Conservation (phyloP, 2,329 filamentous ascomycete genomes). For the Chrysoporthe cubensis region DNA sequence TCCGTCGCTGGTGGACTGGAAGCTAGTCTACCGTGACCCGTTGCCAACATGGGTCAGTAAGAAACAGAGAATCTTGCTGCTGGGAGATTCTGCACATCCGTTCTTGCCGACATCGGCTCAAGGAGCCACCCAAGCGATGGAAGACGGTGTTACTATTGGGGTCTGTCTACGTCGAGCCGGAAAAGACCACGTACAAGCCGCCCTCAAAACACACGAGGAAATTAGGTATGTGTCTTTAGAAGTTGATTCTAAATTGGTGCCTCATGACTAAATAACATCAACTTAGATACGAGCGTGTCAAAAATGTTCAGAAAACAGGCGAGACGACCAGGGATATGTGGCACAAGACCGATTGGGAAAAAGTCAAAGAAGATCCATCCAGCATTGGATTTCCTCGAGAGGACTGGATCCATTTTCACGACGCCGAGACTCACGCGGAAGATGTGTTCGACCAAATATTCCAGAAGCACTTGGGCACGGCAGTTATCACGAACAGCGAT, state of each 20-base stretch:
- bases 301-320: constrained; percentile 53
- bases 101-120: constrained; percentile 54
- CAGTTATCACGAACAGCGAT: background rate
- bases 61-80: constrained; percentile 46
- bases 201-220: constrained; percentile 48
- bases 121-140: constrained; percentile 55
- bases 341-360: constrained; percentile 59
- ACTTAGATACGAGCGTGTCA: constrained; percentile 49
- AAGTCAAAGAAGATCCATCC: constrained; percentile 51
- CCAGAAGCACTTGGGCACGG: constrained; percentile 32
- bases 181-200: constrained; percentile 43
- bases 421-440: constrained; percentile 51
- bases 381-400: constrained; percentile 53
- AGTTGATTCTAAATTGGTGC: accelerated
- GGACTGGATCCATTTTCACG: constrained; percentile 57
- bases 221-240: constrained; percentile 38
- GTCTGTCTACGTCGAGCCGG: constrained; percentile 46
- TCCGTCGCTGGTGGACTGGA: constrained; percentile 53
- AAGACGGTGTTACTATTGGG: constrained; percentile 53
- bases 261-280: background rate
- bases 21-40: constrained; percentile 54
- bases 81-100: constrained; percentile 56
- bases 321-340: constrained; percentile 55
- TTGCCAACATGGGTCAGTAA: constrained; percentile 54
- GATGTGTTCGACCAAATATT: constrained; percentile 42